Evolutionary conservation across 2,329 filamentous ascomycete species (phyloP), one percentile per base, ranked within the genome.

Genomic region (Dothideomycetidae sp.): DNA sequence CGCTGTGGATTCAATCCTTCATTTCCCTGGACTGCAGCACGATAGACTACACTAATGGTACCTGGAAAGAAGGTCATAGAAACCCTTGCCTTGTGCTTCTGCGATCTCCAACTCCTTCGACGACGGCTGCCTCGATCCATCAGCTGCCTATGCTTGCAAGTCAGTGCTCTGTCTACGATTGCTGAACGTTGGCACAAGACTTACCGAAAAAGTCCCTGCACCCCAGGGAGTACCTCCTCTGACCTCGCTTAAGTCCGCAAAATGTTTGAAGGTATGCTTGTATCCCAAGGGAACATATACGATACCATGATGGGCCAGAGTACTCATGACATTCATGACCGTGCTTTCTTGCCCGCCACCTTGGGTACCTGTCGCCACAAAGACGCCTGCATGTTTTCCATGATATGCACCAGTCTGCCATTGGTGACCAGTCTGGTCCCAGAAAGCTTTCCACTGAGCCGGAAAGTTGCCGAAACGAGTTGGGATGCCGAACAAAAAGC

Each of bases 391-490:
- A 54, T 84, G 78, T 70, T 96, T 96, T 65, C 86, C 86, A 49
- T 50, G 54, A 49, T 45, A 55, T 18, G 68, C 75, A 45, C 88
- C 88, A 10, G 63, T 60, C 44, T 70, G 63, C 90, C 90, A 96
- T 61, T 90, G 81, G 50, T 71, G 68, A 54, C 88, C 88, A 16
- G 84, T 86, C 63, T 73, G 72, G 68, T 98, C 90, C 81, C 85
- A 92, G 70, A 85, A 88, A 29, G 75, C 55, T 70, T 90, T 94
- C 81, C 81, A 94, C 66, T 98, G 90, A 12, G 79, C 82, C 33
- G 88, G 86, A 71, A 93, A 93, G 75, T 92, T 96, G 52, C 90
- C 90, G 66, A 83, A 98, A 49, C 90, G 75, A 36, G 90, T 98
- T 42, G 90, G 90, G 59, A 96, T 90, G 48, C 90, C 90, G 52